phyloP scores from a whole-genome alignment of 202 grass and related monocot species.

The Zoysia matrella region DNA sequence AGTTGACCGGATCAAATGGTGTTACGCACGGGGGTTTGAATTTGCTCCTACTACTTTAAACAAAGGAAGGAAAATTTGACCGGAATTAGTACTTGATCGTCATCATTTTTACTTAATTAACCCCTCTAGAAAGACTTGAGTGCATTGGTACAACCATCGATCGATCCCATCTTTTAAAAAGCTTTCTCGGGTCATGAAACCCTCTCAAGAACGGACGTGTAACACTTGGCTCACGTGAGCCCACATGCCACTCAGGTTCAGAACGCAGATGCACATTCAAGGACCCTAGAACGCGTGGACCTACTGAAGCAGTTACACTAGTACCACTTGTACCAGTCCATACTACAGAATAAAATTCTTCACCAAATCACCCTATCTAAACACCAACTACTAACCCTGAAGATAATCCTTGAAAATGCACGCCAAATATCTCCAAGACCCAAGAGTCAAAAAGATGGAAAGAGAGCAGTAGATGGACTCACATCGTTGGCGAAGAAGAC shows the following conservation, averaged over 20 bases:
- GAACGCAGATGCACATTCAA: not conserved
- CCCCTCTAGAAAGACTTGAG: not conserved
- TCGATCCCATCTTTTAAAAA: not conserved
- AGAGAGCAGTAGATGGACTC: not conserved
- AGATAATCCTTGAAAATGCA: not conserved
- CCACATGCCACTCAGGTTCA: not conserved
- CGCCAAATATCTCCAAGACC: too few relatives aligned
- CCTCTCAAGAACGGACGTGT: not conserved
- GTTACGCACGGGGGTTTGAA: not conserved
- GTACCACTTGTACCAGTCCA: too few relatives aligned
- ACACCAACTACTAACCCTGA: not conserved
- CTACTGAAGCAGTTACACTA: not conserved
- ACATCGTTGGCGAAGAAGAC: slow-evolving; percentile 21
- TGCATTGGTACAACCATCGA: not conserved
- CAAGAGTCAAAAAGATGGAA: not conserved
- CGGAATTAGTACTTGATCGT: not conserved
- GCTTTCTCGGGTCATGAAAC: not conserved
- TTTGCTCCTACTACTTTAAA: not conserved
- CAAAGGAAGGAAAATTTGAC: not conserved
- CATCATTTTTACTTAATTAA: not conserved
- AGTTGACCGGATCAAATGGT: not conserved
- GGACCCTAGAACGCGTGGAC: not conserved
- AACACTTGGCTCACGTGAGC: not conserved
- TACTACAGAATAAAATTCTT: too few relatives aligned
- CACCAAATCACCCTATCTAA: too few relatives aligned